Base-by-base conservation (phyloP, 2,329 filamentous ascomycete genomes). In the Ceratocystis harringtonii region DNA sequence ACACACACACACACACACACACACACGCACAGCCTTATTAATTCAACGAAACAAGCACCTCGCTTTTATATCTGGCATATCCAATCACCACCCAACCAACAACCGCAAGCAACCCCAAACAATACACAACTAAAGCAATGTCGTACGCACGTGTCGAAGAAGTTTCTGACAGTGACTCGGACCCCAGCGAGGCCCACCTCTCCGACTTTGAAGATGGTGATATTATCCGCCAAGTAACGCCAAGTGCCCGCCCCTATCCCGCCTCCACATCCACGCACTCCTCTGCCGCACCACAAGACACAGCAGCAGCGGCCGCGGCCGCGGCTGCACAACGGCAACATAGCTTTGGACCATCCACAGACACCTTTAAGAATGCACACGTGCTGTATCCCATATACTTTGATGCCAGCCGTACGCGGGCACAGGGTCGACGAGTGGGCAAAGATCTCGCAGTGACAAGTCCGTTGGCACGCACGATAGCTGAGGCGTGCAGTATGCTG, bases 361-460 rank as follows among this genome's bases (percentile, higher is more conserved):
- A 77, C 69, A 77, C 79, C 70, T 87, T 90, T 75, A 89, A 87
- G 72, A 79, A 84, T 76, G 96, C 86, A 78, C 88, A 94, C 75
- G 92, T 90, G 76, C 81, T 99, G 30, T 99, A 99, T 78, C 92
- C 94, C 0, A 78, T 97, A 67, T 99, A 99, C 81, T 99, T 99
- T 72, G 92, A 96, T 80, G 82, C 81, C 69, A 79, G 79, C 28
- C 84, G 89, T 62, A 83, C 84, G 52, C 85, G 92, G 66, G 84
- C 86, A 66, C 82, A 95, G 72, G 94, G 94, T 45, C 84, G 94
- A 17, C 87, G 92, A 70, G 92, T 97, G 7, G 78, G 84, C 62
- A 77, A 80, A 63, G 78, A 83, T 62, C 81, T 90, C 5, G 92
- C 91, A 0, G 89, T 96, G 4, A 74, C 79, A 66, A 95, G 92